Evolutionary conservation across 2,329 filamentous ascomycete genomes (phyloP).

Genomic region (Claviceps sp.): DNA sequence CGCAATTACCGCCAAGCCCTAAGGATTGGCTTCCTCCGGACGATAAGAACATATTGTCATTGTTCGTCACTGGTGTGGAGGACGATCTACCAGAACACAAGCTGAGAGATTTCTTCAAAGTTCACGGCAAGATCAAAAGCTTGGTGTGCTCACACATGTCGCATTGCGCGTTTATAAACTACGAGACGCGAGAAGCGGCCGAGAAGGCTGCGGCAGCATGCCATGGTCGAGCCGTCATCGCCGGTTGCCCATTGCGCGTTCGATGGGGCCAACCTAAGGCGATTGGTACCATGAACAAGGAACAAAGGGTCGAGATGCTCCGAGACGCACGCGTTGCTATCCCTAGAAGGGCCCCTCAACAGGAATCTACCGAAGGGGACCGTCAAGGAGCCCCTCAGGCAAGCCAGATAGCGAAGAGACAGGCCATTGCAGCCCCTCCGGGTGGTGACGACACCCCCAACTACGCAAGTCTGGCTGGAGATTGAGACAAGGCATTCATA

Average conservation of each 20-base stretch:
- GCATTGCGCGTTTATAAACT: conserved; percentile 95
- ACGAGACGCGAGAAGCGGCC: conserved; percentile 67
- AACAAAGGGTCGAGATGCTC: conserved; percentile 69
- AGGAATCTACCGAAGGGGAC: conserved; percentile 19
- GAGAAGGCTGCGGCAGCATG: conserved; percentile 76
- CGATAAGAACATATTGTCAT: conserved; percentile 76
- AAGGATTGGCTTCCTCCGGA: conserved; percentile 76
- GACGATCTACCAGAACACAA: conserved; percentile 91
- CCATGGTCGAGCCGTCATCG: conserved; percentile 78
- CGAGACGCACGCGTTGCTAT: conserved; percentile 48
- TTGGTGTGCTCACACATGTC: conserved; percentile 93
- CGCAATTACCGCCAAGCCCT: conserved; percentile 64
- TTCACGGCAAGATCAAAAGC: conserved; percentile 80
- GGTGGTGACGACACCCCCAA: conserved; percentile 58
- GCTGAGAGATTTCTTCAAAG: conserved; percentile 78
- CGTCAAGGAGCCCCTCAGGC: conserved; percentile 22
- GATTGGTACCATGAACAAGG: conserved; percentile 79
- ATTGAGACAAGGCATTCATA: conserved; percentile 33
- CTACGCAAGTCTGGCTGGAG: conserved; percentile 76
- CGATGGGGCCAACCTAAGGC: conserved; percentile 90
- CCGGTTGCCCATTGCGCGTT: conserved; percentile 78
- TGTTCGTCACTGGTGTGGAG: conserved; percentile 91
- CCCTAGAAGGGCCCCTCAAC: conserved; percentile 10
- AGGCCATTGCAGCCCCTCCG: conserved; percentile 60
- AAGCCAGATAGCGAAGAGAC: conserved; percentile 16